A percentile compares a stretch with the other conserved stretches of the same genome.
These are phyloP conservation scores for Ulvella scutata DNA, from an alignment of 139 green algal species.

Conservation along the genomic window DNA sequence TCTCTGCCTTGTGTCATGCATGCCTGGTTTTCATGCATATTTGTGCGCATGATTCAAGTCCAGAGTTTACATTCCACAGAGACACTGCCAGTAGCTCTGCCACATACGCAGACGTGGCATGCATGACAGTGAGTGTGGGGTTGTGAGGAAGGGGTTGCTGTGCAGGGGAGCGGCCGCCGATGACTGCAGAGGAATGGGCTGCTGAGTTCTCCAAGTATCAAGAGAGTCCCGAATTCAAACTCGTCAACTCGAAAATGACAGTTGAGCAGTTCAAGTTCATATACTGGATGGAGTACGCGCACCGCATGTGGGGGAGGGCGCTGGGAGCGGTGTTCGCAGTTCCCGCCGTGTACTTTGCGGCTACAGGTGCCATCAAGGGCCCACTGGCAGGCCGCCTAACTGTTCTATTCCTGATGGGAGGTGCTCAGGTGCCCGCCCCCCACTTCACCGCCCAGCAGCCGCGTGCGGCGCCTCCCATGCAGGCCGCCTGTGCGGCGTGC, in stretches of 20 bases:
- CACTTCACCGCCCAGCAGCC: neutral
- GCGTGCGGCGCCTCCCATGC: neutral
- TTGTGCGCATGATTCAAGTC: no score
- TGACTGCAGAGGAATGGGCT: conserved; percentile 59
- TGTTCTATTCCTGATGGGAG: conserved; percentile 81
- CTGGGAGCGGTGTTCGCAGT: conserved; percentile 68
- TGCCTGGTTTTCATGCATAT: no score
- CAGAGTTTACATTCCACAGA: no score
- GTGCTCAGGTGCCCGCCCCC: conserved; percentile 21
- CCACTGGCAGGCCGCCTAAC: conserved; percentile 56
- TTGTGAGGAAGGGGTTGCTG: no score
- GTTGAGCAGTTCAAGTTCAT: conserved; percentile 99
- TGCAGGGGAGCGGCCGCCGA: conserved; percentile 36
- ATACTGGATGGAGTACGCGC: conserved; percentile 97
- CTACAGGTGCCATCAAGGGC: conserved; percentile 42
- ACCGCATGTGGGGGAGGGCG: conserved; percentile 80
- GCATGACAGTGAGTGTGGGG: no score
- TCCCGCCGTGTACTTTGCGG: conserved; percentile 67
- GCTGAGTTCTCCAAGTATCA: conserved; percentile 88
- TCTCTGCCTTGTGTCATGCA: no score
- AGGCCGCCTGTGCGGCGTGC: neutral
- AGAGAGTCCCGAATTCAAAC: conserved; percentile 72
- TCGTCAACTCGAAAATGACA: conserved; percentile 73
- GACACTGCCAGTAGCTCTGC: no score
- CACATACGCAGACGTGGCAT: no score